Base-by-base conservation (phyloP, 352 stramenopile species). In the Plasmopara halstedii region DNA sequence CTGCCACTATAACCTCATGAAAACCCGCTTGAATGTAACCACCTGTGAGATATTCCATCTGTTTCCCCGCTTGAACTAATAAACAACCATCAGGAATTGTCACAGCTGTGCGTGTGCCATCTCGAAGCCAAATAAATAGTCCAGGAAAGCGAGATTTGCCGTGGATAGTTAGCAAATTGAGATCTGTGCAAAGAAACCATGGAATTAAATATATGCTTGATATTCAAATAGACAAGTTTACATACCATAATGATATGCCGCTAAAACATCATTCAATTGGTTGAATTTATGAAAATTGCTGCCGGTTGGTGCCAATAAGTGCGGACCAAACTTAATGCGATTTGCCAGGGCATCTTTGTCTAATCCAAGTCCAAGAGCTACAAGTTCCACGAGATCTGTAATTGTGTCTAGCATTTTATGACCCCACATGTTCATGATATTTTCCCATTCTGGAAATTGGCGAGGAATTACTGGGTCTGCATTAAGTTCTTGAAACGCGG, bases 81-180 rank as follows among this genome's bases (percentile, higher is more conserved):
- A 97, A 65, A 47, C 85, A 95, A 9, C 88, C 87, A 45, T 95
- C 80, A 1, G 87, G 88, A 41, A 97, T 90, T 57, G 77, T 85
- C 13, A 97, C 86, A 0, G 74, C 58, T 22, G 82, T 85, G 40
- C 88, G 82, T 49, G 70, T 85, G 46, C 79, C 85, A 58, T 95
- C 83, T 42, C 85, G 78, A 2, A 93, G 75, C 89, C 88, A 97
- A 31, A 97, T 81, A 62, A 79, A 85, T 4, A 97, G 70, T 3
- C 89, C 89, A 7, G 88, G 89, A 62, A 93, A 96, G 20, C 88
- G 67, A 31, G 77, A 94, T 57, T 95, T 95, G 60, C 88, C 89
- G 64, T 97, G 89, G 50, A 97, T 95, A 4, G 88, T 97, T 22
- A 97, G 58, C 49, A 97, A 63, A 62, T 97, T 97, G n/a, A 97